Base-by-base conservation (phyloP, 768 basidiomycete genomes). In the Auriculariales sp. region DNA sequence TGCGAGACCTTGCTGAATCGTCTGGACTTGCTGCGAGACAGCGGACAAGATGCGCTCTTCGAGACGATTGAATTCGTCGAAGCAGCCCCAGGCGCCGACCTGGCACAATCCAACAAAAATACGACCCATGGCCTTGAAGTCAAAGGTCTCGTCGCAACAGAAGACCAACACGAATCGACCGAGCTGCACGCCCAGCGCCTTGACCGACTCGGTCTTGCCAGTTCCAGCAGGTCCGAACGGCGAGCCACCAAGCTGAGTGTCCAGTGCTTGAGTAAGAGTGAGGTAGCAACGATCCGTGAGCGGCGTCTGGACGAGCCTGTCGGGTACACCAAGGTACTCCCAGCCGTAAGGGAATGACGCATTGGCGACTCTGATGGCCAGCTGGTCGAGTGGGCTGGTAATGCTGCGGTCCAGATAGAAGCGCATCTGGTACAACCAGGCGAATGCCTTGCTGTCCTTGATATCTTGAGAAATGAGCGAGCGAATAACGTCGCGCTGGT, bases 111-210 rank as follows among this genome's bases (percentile, higher is more conserved):
- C 95, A 58, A 98, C 82, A 62, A 99, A 99, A 57, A 99, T 98
- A 54, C 95, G 87, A 54, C 95, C 95, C 95, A 99, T 98, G 1
- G 95, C 95, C 63, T 98, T 93, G 73, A 98, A 98, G 65, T 99
- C 95, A 65, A 99, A 98, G 0, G 89, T 95, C 64, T 99, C 95
- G 65, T 99, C 95, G 60, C 95, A 99, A 62, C 95, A 98, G 70
- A 99, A 99, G n/a, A 99, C 95, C 45, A 99, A 74, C n/a, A 99
- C 95, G 59, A 99, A 99, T 31, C 95, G 82, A 33, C 95, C 95
- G 4, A 99, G 79, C 58, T 95, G 93, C 2, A 97, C 90, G 46
- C 95, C 95, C 19, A 99, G 79, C 2, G 95, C 93, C 66, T 99
- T 99, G 62, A 99, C 95, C 1, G 95, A 98, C 66, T 99, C 95